These are phyloP conservation scores for Hemileccinum rubropunctum DNA, from an alignment of 768 basidiomycete species.

Conservation along the genomic window DNA sequence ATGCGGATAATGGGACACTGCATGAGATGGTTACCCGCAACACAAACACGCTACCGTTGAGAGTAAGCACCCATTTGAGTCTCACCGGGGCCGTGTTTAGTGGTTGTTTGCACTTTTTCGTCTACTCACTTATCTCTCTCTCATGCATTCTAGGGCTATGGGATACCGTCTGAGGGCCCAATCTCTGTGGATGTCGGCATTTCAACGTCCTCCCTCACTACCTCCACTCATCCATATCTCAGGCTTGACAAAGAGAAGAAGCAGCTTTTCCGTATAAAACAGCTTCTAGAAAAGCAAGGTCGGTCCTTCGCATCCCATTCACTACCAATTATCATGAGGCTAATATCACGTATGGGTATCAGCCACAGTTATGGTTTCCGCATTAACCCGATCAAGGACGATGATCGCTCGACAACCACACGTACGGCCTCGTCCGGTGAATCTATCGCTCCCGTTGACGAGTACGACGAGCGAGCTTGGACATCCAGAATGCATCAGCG, in stretches of 20 bases:
- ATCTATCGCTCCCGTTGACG: conserved; percentile 35
- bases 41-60: conserved; percentile 42
- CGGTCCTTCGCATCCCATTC: conserved; percentile 14
- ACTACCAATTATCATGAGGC: background rate
- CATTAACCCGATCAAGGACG: conserved; percentile 44
- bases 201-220: background rate
- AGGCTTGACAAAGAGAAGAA: conserved; percentile 61
- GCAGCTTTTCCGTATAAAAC: conserved; percentile 55
- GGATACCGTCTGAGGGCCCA: conserved; percentile 3
- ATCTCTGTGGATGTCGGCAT: conserved; percentile 27
- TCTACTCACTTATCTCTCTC: background rate
- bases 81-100: conserved; percentile 2
- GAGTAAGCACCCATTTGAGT: conserved; percentile 18
- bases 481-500: too few species aligned
- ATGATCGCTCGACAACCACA: conserved; percentile 27
- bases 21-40: conserved; percentile 59
- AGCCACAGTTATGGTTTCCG: conserved; percentile 61
- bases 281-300: conserved; percentile 62
- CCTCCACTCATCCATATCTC: background rate
- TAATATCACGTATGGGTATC: conserved; percentile 38
- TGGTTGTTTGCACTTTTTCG: background rate
- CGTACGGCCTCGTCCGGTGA: conserved; percentile 33
- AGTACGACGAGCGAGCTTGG: conserved; percentile 45
- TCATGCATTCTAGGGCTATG: conserved; percentile 9
- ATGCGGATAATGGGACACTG: conserved; percentile 54